phyloP scores from a whole-genome alignment of 306 rosid genomes.

The Cucumis hystrix region DNA sequence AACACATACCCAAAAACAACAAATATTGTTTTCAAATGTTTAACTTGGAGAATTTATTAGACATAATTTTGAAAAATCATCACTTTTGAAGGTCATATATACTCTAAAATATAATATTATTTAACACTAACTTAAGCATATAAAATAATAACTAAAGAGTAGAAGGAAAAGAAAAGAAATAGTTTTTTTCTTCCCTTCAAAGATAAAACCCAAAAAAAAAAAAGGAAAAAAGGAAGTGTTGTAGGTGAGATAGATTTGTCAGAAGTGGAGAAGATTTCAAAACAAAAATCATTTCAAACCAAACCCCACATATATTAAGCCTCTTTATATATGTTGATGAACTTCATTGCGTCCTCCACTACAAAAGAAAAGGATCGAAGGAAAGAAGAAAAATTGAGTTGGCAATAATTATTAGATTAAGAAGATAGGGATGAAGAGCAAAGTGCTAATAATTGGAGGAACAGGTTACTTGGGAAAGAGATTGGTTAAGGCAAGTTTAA shows the following conservation, averaged over 20 bases:
- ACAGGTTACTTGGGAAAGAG: conserved; percentile 74
- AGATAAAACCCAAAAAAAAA: not conserved
- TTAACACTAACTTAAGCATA: too few relatives aligned
- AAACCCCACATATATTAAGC: not conserved
- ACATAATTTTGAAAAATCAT: too few relatives aligned
- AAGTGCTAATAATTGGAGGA: conserved; percentile 59
- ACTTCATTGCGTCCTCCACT: not conserved
- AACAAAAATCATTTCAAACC: not conserved
- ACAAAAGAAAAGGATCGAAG: not conserved
- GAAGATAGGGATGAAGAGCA: conserved; percentile 16
- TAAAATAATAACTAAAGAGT: not conserved
- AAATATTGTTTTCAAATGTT: too few relatives aligned
- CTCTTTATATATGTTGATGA: not conserved
- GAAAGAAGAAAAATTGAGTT: too few relatives aligned
- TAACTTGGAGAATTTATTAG: too few relatives aligned
- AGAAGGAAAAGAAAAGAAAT: too few relatives aligned
- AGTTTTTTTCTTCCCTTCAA: not conserved
- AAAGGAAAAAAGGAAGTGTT: not conserved
- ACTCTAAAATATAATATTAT: too few relatives aligned
- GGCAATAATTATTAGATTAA: too few relatives aligned
- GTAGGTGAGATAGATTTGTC: not conserved
- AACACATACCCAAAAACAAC: too few relatives aligned
- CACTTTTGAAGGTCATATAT: too few relatives aligned
- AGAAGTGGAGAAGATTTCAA: not conserved
- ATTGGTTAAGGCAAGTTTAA: conserved; percentile 52